phyloP scores from a whole-genome alignment of 2,329 filamentous ascomycete species.

The Aspergillus sp. region DNA sequence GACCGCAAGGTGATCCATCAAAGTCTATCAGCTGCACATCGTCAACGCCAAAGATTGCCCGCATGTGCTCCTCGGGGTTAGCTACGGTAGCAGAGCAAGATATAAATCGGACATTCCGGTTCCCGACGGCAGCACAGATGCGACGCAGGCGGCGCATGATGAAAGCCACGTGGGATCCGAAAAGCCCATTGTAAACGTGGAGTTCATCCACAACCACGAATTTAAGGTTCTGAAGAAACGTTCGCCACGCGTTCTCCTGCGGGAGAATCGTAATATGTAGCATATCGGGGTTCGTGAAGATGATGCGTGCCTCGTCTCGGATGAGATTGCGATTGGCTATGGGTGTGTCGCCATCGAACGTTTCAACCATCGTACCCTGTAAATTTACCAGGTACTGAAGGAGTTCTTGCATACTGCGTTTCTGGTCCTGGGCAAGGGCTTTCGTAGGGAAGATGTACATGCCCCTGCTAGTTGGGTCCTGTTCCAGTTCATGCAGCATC shows the following conservation, averaged over 20 bases:
- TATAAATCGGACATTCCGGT: conserved; percentile 81
- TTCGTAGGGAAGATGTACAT: conserved; percentile 99
- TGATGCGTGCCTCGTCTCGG: conserved; percentile 83
- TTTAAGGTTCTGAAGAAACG: conserved; percentile 81
- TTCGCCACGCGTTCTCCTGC: conserved; percentile 85
- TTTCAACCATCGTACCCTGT: conserved; percentile 77
- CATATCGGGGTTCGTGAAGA: conserved; percentile 99
- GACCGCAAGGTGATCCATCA: conserved; percentile 87
- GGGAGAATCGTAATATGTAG: conserved; percentile 90
- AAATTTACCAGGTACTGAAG: conserved; percentile 76
- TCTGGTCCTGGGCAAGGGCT: conserved; percentile 91
- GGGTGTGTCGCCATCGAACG: conserved; percentile 92
- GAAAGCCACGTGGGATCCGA: conserved; percentile 90
- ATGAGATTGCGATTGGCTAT: conserved; percentile 76
- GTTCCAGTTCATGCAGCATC: conserved; percentile 81
- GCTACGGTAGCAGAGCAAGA: conserved; percentile 96
- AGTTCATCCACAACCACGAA: conserved; percentile 91
- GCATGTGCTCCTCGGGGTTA: conserved; percentile 89
- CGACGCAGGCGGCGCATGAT: conserved; percentile 88
- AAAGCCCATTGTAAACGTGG: conserved; percentile 93
- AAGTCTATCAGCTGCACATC: conserved; percentile 80
- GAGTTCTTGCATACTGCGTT: conserved; percentile 81
- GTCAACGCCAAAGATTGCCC: conserved; percentile 85
- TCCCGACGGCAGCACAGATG: conserved; percentile 87
- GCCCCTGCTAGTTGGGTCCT: conserved; percentile 72